Evolutionary conservation across 352 stramenopile species (phyloP).

Genomic region (Pythium brassicae): DNA sequence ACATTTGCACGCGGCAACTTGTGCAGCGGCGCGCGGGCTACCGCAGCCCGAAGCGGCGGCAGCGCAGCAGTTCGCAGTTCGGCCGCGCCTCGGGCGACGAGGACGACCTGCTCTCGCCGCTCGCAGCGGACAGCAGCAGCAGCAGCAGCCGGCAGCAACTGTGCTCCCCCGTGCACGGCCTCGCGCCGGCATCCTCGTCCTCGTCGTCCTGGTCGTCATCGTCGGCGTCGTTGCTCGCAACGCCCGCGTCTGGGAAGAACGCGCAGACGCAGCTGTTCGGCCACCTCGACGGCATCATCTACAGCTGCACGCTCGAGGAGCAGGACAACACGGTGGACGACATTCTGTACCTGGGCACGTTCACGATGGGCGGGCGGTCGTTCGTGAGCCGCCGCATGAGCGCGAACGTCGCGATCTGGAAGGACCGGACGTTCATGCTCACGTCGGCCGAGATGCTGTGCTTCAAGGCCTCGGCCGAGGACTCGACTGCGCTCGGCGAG

Average conservation of each 20-base stretch:
- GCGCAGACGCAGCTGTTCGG: slow-evolving; percentile 22
- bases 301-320: slow-evolving; percentile 67
- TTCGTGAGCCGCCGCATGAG: slow-evolving; percentile 67
- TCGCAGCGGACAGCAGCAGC: slow-evolving; percentile 20
- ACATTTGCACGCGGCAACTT: slow-evolving; percentile 63
- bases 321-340: slow-evolving; percentile 78
- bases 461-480: slow-evolving; percentile 61
- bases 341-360: slow-evolving; percentile 71
- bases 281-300: slow-evolving; percentile 60
- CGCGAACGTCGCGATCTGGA: slow-evolving; percentile 73
- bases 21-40: slow-evolving; percentile 68
- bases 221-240: not conserved
- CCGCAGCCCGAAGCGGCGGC: slow-evolving; percentile 35
- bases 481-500: slow-evolving; percentile 50
- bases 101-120: slow-evolving; percentile 27
- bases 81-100: slow-evolving; percentile 16
- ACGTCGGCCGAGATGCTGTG: slow-evolving; percentile 73
- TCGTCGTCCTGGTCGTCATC: slow-evolving; percentile 4
- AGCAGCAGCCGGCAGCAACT: slow-evolving; percentile 10
- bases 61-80: slow-evolving; percentile 12
- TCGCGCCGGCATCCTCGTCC: not conserved
- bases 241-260: slow-evolving; percentile 3
- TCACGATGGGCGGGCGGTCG: slow-evolving; percentile 71
- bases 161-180: slow-evolving; percentile 1
- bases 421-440: slow-evolving; percentile 74